These are phyloP conservation scores for Chloris gayana DNA, from an alignment of 176 grass and related monocot genomes.

Conservation along the genomic window DNA sequence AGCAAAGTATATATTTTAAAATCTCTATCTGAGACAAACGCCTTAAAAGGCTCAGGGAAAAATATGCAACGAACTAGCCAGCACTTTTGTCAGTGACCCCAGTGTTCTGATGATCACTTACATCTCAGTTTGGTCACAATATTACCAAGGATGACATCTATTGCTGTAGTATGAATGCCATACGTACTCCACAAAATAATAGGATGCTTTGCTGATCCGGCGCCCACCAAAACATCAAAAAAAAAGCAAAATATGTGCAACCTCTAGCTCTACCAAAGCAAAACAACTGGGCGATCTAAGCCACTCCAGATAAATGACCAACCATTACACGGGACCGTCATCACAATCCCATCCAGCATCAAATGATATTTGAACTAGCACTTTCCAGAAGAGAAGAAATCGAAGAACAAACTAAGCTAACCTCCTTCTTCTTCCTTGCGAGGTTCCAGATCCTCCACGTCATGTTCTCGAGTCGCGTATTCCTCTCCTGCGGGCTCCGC, in stretches of 20 bases:
- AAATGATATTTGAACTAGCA: background rate
- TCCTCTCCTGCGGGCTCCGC: constrained; percentile 99
- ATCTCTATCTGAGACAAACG: constrained; percentile 14
- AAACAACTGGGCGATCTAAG: constrained; percentile 6
- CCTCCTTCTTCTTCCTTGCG: constrained; percentile 98
- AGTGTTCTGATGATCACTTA: background rate
- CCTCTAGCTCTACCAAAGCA: background rate
- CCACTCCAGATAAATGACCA: background rate
- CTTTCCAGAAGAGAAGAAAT: background rate
- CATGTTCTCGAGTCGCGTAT: constrained; percentile 98
- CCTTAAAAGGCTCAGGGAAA: constrained; percentile 14
- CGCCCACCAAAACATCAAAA: constrained; percentile 26
- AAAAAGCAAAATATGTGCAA: background rate
- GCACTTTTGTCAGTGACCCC: background rate
- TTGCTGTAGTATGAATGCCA: background rate
- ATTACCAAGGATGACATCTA: background rate
- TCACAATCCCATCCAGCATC: constrained; percentile 3
- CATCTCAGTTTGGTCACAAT: background rate
- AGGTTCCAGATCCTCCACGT: constrained; percentile 99
- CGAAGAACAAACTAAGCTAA: constrained; percentile 23
- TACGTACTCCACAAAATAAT: constrained; percentile 3
- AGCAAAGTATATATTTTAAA: background rate
- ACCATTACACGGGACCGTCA: constrained; percentile 1
- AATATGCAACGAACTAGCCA: constrained; percentile 19
- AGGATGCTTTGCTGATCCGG: background rate